These are phyloP conservation scores for Scheffersomyces stambukii DNA, from an alignment of 1,139 yeast species.

Conservation along the genomic window DNA sequence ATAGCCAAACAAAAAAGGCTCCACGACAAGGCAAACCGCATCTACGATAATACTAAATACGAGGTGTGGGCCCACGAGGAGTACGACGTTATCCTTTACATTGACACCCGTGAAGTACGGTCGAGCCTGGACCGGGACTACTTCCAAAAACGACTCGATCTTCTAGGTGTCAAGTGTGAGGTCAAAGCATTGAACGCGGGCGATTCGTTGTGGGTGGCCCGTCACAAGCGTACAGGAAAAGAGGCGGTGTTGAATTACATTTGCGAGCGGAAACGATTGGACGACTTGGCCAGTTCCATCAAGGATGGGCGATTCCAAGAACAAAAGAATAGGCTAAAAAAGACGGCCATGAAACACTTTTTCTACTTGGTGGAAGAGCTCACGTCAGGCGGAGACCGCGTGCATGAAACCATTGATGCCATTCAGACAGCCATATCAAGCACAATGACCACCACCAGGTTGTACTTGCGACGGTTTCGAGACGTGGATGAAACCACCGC, in stretches of 20 bases:
- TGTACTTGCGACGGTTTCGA: conserved; percentile 64
- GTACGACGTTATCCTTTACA: conserved; percentile 56
- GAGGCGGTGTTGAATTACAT: conserved; percentile 75
- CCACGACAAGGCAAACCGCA: too few species aligned
- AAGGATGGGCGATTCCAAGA: conserved; percentile 85
- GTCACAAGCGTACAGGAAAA: conserved; percentile 49
- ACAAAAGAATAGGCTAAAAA: conserved; percentile 72
- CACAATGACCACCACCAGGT: conserved; percentile 62
- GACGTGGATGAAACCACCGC: conserved; percentile 73
- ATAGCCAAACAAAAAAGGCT: too few species aligned
- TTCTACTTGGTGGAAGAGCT: conserved; percentile 82
- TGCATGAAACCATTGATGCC: conserved; percentile 52
- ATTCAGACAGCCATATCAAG: conserved; percentile 75
- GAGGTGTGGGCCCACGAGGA: conserved; percentile 37
- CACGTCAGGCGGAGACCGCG: conserved; percentile 25
- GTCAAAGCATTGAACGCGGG: conserved; percentile 70
- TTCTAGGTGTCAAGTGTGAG: conserved; percentile 49
- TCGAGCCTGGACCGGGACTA: conserved; percentile 61
- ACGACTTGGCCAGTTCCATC: conserved; percentile 79
- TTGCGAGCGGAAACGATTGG: conserved; percentile 83
- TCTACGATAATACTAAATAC: conserved; percentile 23
- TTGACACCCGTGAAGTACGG: conserved; percentile 80
- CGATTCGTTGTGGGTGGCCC: conserved; percentile 88
- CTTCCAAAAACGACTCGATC: conserved; percentile 52
- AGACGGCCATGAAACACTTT: conserved; percentile 63